Base-by-base conservation (phyloP, 805 yeast genomes). In the Scheffersomyces lignosus region DNA sequence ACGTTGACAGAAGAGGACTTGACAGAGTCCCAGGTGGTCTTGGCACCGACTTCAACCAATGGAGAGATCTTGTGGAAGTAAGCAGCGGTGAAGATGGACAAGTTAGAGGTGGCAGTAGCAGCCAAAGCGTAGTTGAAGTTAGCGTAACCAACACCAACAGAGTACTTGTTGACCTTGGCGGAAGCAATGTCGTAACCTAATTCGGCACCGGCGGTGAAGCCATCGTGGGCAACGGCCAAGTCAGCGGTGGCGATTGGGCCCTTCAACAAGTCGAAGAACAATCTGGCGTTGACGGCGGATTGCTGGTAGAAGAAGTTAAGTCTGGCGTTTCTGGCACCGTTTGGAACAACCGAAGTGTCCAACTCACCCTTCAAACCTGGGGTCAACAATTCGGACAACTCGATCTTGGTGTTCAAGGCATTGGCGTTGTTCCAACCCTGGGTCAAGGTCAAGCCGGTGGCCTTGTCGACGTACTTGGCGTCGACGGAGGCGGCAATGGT, bases 401-500 rank as follows among this genome's bases (percentile, higher is more conserved):
- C 97, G 54, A 93, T 77, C 78, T 88, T 91, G 73, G 98, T 87
- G 76, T 80, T 84, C 62, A 93, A 75, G 49, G 84, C 78, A 70
- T 91, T 91, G 67, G 95, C 83, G 56, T 95, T 87, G 74, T 90
- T 83, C 96, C 98, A 90, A 62, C 96, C 96, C 77, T 93, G 98
- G 53, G 96, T 89, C 61, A 93, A 73, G 49, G 96, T 81, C 60
- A 93, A 75, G 48, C 97, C 97, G 45, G 93, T 75, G 46, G 89
- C 77, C 77, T 88, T 88, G 80, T 93, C 99, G 45, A 86, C 71
- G 77, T 83, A 87, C 76, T 87, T 88, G 56, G 95, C 86, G 71
- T 93, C 98, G 41, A 93, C 72, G 60, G 84, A 80, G 53, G 96
- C 95, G 46, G 90, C 81, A 53, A 93, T 80, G 54, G 95, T 73